These are phyloP conservation scores for Myxozyma sirexii DNA, from an alignment of 805 yeast genomes.

Conservation along the genomic window DNA sequence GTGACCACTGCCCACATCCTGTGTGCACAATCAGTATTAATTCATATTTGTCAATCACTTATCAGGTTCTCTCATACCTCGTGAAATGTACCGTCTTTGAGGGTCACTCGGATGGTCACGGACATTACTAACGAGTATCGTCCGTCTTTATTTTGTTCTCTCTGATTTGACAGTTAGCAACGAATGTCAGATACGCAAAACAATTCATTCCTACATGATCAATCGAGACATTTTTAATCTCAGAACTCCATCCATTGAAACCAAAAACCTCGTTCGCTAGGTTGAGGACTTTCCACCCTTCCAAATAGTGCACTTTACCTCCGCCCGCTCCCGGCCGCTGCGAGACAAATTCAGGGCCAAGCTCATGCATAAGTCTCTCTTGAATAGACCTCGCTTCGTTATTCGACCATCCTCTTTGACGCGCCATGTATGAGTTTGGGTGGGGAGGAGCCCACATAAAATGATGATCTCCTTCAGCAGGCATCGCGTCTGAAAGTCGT, in stretches of 20 bases:
- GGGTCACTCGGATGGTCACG: conserved; percentile 62
- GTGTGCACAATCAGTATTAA: background rate
- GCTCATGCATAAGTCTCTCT: conserved; percentile 41
- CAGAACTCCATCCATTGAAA: conserved; percentile 76
- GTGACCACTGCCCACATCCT: conserved; percentile 72
- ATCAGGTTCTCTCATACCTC: conserved; percentile 43
- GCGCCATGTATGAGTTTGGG: conserved; percentile 1
- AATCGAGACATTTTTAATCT: conserved; percentile 57
- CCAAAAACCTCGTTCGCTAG: conserved; percentile 79
- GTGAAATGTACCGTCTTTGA: conserved; percentile 80
- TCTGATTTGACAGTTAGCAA: background rate
- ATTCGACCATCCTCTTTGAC: conserved; percentile 27
- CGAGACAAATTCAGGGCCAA: conserved; percentile 66
- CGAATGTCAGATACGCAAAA: too few species aligned
- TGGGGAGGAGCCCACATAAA: conserved; percentile 7
- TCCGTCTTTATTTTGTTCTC: conserved; percentile 21
- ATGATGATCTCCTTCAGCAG: conserved; percentile 30
- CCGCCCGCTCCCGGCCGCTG: conserved; percentile 65
- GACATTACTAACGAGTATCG: conserved; percentile 31
- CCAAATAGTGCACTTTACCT: conserved; percentile 59
- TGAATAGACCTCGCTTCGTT: conserved; percentile 35
- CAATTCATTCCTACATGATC: conserved; percentile 52
- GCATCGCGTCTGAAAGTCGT: conserved; percentile 15
- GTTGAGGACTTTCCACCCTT: conserved; percentile 72
- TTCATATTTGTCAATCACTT: too few species aligned